Evolutionary conservation across 805 yeast species (phyloP).

Genomic region (Yarrowia yakushimensis): DNA sequence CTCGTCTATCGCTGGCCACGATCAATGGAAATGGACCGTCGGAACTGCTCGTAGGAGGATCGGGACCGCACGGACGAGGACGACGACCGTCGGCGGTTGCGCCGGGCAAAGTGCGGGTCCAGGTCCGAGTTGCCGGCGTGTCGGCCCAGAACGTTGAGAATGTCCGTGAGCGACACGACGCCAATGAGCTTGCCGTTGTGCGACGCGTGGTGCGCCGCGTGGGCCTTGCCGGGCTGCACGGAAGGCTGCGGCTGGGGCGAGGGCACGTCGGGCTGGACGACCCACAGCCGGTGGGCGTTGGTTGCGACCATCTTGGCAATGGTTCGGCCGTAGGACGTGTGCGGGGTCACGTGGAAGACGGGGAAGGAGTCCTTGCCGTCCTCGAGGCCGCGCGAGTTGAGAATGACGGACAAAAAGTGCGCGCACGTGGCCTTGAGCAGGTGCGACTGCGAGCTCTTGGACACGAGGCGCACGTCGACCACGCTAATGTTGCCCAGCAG

Average conservation of each 20-base stretch:
- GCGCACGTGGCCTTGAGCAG: conserved; percentile 77
- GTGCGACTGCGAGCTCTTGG: conserved; percentile 82
- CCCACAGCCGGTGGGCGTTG: conserved; percentile 69
- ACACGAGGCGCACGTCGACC: conserved; percentile 86
- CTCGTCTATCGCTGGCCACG: conserved; percentile 17
- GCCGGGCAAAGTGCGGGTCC: conserved; percentile 84
- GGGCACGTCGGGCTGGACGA: conserved; percentile 36
- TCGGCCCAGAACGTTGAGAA: conserved; percentile 74
- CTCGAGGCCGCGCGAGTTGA: conserved; percentile 83
- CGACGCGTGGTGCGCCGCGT: conserved; percentile 32
- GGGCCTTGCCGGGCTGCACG: conserved; percentile 29
- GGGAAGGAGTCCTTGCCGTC: conserved; percentile 97
- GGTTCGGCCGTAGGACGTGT: conserved; percentile 78
- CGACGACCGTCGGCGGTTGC: conserved; percentile 61
- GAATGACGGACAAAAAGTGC: conserved; percentile 80
- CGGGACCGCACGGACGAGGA: conserved; percentile 29
- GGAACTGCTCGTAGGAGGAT: conserved; percentile 25
- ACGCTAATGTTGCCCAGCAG: conserved; percentile 90
- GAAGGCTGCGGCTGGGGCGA: conserved; percentile 32
- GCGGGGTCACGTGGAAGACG: conserved; percentile 83
- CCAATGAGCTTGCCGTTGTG: conserved; percentile 79
- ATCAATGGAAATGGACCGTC: conserved; percentile 24
- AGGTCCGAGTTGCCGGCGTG: conserved; percentile 59
- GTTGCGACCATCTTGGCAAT: conserved; percentile 96
- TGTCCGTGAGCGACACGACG: conserved; percentile 88